Base-by-base conservation (phyloP, 2,329 filamentous ascomycete species). In the Fusarium sp. region DNA sequence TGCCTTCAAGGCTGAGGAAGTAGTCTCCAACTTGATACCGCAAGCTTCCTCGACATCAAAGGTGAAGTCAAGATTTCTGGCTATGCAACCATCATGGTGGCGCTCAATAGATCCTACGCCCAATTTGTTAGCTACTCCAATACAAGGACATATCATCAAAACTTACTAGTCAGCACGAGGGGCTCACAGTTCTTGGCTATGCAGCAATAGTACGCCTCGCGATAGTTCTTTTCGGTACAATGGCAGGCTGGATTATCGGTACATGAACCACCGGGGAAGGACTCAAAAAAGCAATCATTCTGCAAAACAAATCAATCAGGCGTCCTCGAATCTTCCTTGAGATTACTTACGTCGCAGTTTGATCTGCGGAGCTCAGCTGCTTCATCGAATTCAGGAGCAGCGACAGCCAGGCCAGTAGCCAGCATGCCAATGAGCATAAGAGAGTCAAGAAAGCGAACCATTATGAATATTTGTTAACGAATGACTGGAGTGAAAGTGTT, bases 131-230 rank as follows among this genome's bases (percentile, higher is more conserved):
- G 60, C 6, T 28, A 4, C 1, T 0, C 0, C 0, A 1, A 8
- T 1, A n/a, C 13, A n/a, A 32, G 0, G 1, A n/a, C 3, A 4
- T 4, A 2, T 10, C 4, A 3, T 8, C 3, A 0, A 25, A 5
- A 23, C 59, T 47, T 4, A 55, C 60, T 43, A 8, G 34, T 37
- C n/a, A 63, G 18, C 4, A 48, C 48, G 18, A 56, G 20, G 4
- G 21, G 3, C 3, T 63, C 47, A 2, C 60, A 63, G 4, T 43
- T 55, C 27, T 63, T 28, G 1, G 60, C 42, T 49, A 63, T 55
- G 2, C 58, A 63, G 23, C 58, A 63, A 23, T 63, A 63, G 25
- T 63, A 63, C 3, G 32, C 42, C 14, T 63, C 48, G 1, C 58
- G 58, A 34, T 63, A 47, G 10, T 42, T 61, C 18, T 55, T 34